Evolutionary conservation across 495 filamentous ascomycete species (phyloP).

Genomic region (Cercophora sp.): DNA sequence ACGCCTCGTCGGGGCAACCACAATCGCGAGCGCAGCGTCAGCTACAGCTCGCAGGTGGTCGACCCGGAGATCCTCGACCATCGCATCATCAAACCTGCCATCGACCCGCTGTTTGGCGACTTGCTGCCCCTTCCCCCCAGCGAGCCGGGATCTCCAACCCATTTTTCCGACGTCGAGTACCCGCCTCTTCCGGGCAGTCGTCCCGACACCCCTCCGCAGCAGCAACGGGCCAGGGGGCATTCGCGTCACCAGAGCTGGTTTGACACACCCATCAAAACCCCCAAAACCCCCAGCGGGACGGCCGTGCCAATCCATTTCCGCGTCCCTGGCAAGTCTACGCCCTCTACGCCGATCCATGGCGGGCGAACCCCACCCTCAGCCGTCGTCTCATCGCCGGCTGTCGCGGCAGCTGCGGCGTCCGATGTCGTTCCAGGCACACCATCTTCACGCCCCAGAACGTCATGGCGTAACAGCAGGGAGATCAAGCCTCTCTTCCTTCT

Average conservation of each 20-base stretch:
- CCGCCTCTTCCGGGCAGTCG: constrained; percentile 51
- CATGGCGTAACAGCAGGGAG: constrained; percentile 47
- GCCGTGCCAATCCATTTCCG: constrained; percentile 49
- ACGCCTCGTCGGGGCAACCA: constrained; percentile 1
- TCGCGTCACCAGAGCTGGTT: constrained; percentile 33
- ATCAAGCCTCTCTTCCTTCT: constrained; percentile 49
- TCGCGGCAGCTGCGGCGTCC: constrained; percentile 30
- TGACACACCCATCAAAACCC: constrained; percentile 44
- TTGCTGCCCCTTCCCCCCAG: constrained; percentile 53
- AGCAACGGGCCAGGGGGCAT: constrained; percentile 30
- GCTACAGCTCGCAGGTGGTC: constrained; percentile 34
- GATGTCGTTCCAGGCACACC: constrained; percentile 23
- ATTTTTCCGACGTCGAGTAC: constrained; percentile 28
- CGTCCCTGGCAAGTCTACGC: constrained; percentile 40
- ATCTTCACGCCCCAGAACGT: constrained; percentile 41
- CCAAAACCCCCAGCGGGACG: constrained; percentile 48
- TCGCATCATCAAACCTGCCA: constrained; percentile 50
- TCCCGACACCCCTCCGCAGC: constrained; percentile 42
- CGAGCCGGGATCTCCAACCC: constrained; percentile 41
- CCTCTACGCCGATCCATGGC: constrained; percentile 36
- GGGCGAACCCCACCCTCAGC: constrained; percentile 11
- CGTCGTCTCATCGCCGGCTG: constrained; percentile 28
- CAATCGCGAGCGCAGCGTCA: constrained; percentile 23
- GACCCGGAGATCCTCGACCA: constrained; percentile 49
- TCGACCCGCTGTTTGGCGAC: constrained; percentile 54